phyloP scores from a whole-genome alignment of 768 basidiomycete genomes.

The Rhodotorula sphaerocarpa region DNA sequence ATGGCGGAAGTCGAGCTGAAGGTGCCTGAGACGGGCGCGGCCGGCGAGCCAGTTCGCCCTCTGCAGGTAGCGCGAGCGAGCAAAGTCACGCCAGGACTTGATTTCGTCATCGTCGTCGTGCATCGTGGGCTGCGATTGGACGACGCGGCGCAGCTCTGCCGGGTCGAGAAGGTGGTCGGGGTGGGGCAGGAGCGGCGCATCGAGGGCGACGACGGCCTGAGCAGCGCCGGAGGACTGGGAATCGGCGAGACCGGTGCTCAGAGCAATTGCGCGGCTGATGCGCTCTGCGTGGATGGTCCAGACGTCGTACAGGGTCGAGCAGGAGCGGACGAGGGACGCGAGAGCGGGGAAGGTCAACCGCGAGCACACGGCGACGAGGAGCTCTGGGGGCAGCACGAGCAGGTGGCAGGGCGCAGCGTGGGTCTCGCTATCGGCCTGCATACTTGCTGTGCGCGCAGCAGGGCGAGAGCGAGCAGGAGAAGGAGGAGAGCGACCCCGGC shows the following conservation, averaged over 20 bases:
- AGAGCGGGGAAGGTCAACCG: conserved; percentile 14
- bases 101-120: not conserved
- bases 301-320: conserved; percentile 3
- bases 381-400: conserved; percentile 8
- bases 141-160: not conserved
- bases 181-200: not conserved
- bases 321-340: not conserved
- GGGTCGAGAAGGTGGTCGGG: not conserved
- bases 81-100: not conserved
- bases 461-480: not conserved
- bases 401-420: not conserved
- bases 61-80: not conserved
- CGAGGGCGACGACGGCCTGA: not conserved
- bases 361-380: not conserved
- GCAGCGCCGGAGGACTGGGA: not conserved
- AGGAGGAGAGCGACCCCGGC: not conserved
- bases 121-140: not conserved
- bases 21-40: no score
- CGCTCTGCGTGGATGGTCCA: not conserved
- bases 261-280: conserved; percentile 9
- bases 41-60: conserved; percentile 14
- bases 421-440: not conserved
- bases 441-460: not conserved
- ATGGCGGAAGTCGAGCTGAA: not conserved
- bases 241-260: conserved; percentile 4